A percentile compares a stretch with the other conserved stretches of the same genome.
Evolutionary conservation across 108 stramenopile genomes (phyloP).

Genomic region (Cylindrotheca closterium): DNA sequence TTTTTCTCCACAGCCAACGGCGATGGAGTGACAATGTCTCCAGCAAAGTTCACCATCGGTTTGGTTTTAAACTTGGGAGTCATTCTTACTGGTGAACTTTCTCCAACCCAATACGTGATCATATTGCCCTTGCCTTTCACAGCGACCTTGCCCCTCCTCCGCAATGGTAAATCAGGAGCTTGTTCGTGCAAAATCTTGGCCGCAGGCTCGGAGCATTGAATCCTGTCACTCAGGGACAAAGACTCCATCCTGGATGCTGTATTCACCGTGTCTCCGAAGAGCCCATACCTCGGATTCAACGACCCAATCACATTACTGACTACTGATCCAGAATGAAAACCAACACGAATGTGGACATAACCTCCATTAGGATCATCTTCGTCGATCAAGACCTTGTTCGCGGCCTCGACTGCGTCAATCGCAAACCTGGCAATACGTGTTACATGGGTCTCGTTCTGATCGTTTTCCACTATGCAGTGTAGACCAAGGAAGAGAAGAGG

Average conservation of each 20-base stretch:
- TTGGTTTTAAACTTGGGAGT: conserved; percentile 30
- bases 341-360: conserved; percentile 49
- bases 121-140: conserved; percentile 55
- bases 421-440: conserved; percentile 55
- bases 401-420: conserved; percentile 43
- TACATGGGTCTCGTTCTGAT: conserved; percentile 48
- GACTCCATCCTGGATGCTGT: conserved; percentile 62
- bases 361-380: conserved; percentile 36
- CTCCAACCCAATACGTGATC: conserved; percentile 37
- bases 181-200: conserved; percentile 39
- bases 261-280: conserved; percentile 70
- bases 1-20: too few relatives aligned
- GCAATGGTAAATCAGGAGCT: conserved; percentile 35
- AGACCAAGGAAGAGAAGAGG: too few relatives aligned
- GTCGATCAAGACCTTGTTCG: conserved; percentile 36
- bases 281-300: conserved; percentile 43
- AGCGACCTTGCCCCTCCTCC: conserved; percentile 36
- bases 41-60: conserved; percentile 64
- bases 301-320: conserved; percentile 55
- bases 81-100: background rate
- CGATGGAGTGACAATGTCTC: too few relatives aligned
- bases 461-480: conserved; percentile 30
- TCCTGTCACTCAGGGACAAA: conserved; percentile 26
- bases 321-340: conserved; percentile 56
- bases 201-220: conserved; percentile 50